These are phyloP conservation scores for Physcomitrellopsis africana DNA, from an alignment of 225 moss, liverwort and hornwort species.

Conservation along the genomic window DNA sequence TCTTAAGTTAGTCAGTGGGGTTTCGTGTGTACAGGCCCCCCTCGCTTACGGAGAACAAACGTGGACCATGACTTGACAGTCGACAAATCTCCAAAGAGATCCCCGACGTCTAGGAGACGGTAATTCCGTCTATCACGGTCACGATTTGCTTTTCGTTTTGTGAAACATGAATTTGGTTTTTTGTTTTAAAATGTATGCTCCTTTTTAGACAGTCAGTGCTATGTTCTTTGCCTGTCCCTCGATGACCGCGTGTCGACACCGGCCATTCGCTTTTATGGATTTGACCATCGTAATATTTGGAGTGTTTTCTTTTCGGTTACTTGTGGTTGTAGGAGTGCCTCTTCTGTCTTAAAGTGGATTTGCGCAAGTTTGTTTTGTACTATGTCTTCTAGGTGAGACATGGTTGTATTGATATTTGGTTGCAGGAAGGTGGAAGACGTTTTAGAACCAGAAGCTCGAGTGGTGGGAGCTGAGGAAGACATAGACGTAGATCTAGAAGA, in stretches of 20 bases:
- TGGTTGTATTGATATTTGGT: background rate
- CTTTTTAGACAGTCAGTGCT: background rate
- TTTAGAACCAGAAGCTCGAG: constrained; percentile 34
- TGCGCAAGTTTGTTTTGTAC: too few relatives aligned
- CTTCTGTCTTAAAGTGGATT: too few relatives aligned
- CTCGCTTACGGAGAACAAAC: constrained; percentile 54
- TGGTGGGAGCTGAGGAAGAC: constrained; percentile 38
- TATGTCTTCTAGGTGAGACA: too few relatives aligned
- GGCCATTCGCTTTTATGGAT: constrained; percentile 12
- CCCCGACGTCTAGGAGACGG: constrained; percentile 53
- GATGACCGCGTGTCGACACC: background rate
- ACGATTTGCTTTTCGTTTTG: too few relatives aligned
- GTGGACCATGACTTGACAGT: constrained; percentile 52
- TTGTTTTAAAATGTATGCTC: too few relatives aligned
- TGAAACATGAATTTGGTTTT: too few relatives aligned
- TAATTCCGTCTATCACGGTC: constrained; percentile 20
- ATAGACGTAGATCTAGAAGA: constrained; percentile 14
- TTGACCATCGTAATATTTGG: background rate
- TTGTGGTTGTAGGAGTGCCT: too few relatives aligned
- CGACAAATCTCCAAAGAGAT: constrained; percentile 46
- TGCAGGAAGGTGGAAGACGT: constrained; percentile 54
- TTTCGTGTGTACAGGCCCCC: constrained; percentile 50
- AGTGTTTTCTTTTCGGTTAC: too few relatives aligned
- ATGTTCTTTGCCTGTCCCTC: background rate
- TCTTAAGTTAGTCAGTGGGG: constrained; percentile 6